phyloP scores from a whole-genome alignment of 2,329 filamentous ascomycete genomes.

The Sporothrix brunneoviolacea region DNA sequence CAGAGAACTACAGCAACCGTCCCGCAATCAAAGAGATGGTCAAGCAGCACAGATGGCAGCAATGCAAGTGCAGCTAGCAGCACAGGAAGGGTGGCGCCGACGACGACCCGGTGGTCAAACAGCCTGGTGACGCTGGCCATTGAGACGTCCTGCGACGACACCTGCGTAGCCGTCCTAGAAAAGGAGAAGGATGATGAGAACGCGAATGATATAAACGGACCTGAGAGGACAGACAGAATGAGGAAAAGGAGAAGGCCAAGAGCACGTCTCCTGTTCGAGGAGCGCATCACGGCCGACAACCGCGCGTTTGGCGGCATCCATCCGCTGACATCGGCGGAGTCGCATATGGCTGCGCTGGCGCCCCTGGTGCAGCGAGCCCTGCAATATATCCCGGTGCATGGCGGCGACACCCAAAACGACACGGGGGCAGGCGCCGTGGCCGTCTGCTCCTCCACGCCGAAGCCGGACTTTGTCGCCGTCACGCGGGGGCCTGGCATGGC shows the following conservation, averaged over 20 bases:
- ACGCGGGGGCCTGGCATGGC: conserved; percentile 89
- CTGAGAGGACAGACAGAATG: too few species aligned
- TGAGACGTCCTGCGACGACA: conserved; percentile 88
- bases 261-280: conserved; percentile 66
- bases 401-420: too few species aligned
- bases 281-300: conserved; percentile 76
- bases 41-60: background rate
- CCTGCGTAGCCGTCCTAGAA: conserved; percentile 75
- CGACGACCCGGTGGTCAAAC: conserved; percentile 6
- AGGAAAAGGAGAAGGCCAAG: conserved; percentile 11
- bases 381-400: conserved; percentile 35
- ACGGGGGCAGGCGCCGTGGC: too few species aligned
- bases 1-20: too few species aligned
- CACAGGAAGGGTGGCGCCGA: background rate
- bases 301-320: conserved; percentile 70
- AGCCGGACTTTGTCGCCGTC: conserved; percentile 69
- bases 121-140: conserved; percentile 56
- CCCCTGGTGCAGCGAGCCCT: conserved; percentile 61
- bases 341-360: conserved; percentile 67
- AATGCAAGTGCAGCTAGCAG: background rate
- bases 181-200: conserved; percentile 31
- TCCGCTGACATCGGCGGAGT: conserved; percentile 65
- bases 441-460: background rate
- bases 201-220: too few species aligned
- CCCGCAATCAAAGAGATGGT: too few species aligned